Percentiles rank a stretch among this genome's conserved stretches.
Conservation (phyloP, 495 filamentous ascomycete genomes). For the Echria macrotheca region DNA sequence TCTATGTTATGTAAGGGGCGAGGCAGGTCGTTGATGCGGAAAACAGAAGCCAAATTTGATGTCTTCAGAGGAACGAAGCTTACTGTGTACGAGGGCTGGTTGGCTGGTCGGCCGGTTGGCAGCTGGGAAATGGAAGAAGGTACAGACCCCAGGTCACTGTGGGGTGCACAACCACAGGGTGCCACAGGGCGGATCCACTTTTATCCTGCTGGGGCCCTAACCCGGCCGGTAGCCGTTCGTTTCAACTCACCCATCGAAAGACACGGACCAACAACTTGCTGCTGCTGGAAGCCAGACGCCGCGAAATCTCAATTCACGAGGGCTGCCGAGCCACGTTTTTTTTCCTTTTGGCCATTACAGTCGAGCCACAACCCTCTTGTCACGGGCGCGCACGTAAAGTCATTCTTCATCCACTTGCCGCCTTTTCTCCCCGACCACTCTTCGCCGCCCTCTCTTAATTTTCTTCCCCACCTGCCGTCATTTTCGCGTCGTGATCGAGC, state of each 20-base stretch:
- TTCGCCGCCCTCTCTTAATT: background rate
- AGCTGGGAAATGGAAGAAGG: no score
- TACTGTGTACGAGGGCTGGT: no score
- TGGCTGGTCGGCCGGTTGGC: no score
- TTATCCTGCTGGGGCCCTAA: background rate
- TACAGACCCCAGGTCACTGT: no score
- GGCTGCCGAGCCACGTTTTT: slow-evolving; percentile 30
- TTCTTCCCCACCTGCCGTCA: no score
- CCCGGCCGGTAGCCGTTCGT: slow-evolving; percentile 21
- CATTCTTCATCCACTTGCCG: slow-evolving; percentile 4
- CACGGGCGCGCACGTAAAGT: slow-evolving; percentile 4
- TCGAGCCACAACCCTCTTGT: slow-evolving; percentile 13
- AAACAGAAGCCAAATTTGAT: no score
- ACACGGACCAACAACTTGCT: slow-evolving; percentile 9
- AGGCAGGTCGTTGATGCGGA: no score
- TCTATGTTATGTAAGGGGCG: no score
- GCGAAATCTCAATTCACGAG: slow-evolving; percentile 9
- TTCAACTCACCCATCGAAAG: slow-evolving; percentile 21
- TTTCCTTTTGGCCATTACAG: slow-evolving; percentile 19
- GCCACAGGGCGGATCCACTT: background rate
- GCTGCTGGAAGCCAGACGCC: background rate
- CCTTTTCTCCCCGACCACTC: slow-evolving; percentile 10
- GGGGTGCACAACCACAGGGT: no score
- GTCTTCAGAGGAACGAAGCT: no score
- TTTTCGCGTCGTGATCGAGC: no score